Evolutionary conservation across 2,329 filamentous ascomycete genomes (phyloP), one percentile per base, ranked within the genome.

Genomic region (Colletotrichum noveboracense): DNA sequence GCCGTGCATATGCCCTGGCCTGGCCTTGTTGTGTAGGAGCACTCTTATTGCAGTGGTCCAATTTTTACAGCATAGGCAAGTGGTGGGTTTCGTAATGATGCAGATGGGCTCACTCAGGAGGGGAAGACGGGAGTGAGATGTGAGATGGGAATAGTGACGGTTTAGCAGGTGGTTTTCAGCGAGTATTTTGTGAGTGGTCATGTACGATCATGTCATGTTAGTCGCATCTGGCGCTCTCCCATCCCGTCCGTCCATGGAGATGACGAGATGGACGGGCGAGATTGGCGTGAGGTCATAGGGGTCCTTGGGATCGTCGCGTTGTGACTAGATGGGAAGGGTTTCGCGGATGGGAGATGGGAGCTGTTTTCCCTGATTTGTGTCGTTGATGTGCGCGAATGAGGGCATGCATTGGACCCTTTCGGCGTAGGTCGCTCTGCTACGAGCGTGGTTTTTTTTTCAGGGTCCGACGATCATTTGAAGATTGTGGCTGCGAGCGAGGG

Each of bases 391-490:
- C 18, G 38, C 38, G 38, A 48, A n/a, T 48, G 38, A n/a, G 38
- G 38, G 18, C 38, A 48, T 43, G 36, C 36, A 43, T 43, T 43
- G 38, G 38, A 48, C 18, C 18, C 38, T 48, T 48, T n/a, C 3
- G 5, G 38, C 9, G 38, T 43, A 48, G 38, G 38, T 12, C n/a
- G 38, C 9, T 43, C 18, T n/a, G 36, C 38, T 43, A 43, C 5
- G 56, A 60, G 26, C 9, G 30, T n/a, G 30, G 28, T 30, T 8
- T 30, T 12, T 30, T 61, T 62, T 67, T 52, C 73, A 75, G 73
- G 73, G 73, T 75, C 73, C 73, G 70, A 73, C 73, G 70, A 75
- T 75, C 73, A 48, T 24, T 52, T 73, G 73, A 75, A 73, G 73
- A 73, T 75, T 75, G 56, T 36, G 70, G 62, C 56, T 34, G 64